Evolutionary conservation across 1,139 yeast species (phyloP).

Genomic region (Suhomyces bribrorum): DNA sequence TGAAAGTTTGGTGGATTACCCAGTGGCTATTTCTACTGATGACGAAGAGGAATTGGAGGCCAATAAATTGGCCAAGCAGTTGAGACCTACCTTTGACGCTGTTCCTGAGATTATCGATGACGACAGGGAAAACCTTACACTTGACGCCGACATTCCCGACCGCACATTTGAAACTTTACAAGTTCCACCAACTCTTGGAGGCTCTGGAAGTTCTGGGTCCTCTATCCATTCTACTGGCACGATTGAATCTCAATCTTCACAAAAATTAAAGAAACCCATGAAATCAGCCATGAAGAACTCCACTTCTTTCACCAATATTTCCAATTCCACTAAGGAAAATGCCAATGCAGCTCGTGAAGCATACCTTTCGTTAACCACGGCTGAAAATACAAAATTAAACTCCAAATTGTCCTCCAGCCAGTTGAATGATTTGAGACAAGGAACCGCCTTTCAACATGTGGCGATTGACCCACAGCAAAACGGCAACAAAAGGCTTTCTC

Average conservation of each 20-base stretch:
- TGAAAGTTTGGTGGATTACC: constrained; percentile 10
- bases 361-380: constrained; percentile 68
- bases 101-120: constrained; percentile 32
- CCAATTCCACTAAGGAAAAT: constrained; percentile 14
- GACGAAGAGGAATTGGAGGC: constrained; percentile 24
- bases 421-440: constrained; percentile 22
- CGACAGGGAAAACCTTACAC: background rate
- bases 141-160: constrained; percentile 4
- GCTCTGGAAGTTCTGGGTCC: constrained; percentile 28
- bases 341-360: constrained; percentile 57
- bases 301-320: constrained; percentile 26
- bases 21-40: constrained; percentile 13
- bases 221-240: constrained; percentile 33
- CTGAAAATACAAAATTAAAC: constrained; percentile 73
- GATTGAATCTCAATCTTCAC: constrained; percentile 24
- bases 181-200: constrained; percentile 11
- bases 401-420: constrained; percentile 54
- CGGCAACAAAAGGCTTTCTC: constrained; percentile 30
- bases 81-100: constrained; percentile 37
- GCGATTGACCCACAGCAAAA: constrained; percentile 8
- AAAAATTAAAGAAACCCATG: constrained; percentile 38
- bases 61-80: constrained; percentile 25
- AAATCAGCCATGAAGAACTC: constrained; percentile 68
- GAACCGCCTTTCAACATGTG: background rate
- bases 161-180: constrained; percentile 9